Conservation (phyloP, 257 asterid genomes). For the Nicotiana benthamiana region DNA sequence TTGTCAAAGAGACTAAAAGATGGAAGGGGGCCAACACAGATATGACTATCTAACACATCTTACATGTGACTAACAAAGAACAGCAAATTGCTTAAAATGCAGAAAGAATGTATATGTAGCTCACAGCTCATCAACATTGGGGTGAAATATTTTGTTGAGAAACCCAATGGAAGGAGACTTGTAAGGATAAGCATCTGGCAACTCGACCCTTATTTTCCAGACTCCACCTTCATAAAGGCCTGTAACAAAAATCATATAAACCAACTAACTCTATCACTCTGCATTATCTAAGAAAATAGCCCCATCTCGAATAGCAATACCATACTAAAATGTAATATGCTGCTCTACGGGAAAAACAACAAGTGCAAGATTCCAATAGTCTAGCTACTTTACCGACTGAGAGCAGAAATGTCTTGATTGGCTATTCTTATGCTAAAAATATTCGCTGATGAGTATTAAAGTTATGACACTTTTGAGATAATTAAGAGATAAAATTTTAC, state of each 20-base stretch:
- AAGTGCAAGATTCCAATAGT: not conserved
- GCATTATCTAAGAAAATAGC: not conserved
- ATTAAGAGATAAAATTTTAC: not conserved
- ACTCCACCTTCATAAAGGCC: constrained; percentile 92
- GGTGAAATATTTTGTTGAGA: constrained; percentile 90
- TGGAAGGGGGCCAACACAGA: not conserved
- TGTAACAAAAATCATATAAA: constrained; percentile 6
- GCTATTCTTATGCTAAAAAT: not conserved
- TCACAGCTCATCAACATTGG: constrained; percentile 91
- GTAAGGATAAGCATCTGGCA: constrained; percentile 94
- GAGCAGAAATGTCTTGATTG: not conserved
- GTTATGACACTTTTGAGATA: not conserved
- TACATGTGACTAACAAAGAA: not conserved
- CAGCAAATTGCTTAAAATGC: not conserved
- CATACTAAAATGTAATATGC: not conserved
- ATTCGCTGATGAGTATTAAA: not conserved
- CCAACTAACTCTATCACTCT: not conserved
- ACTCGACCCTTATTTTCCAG: constrained; percentile 86
- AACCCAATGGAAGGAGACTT: constrained; percentile 91
- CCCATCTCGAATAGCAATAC: not conserved
- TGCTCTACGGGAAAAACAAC: not conserved
- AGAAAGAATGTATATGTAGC: constrained; percentile 15
- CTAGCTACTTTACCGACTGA: not conserved
- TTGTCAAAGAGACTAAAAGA: not conserved
- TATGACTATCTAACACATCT: not conserved